Base-by-base conservation (phyloP, 805 yeast species). In the Citeromyces matritensis region DNA sequence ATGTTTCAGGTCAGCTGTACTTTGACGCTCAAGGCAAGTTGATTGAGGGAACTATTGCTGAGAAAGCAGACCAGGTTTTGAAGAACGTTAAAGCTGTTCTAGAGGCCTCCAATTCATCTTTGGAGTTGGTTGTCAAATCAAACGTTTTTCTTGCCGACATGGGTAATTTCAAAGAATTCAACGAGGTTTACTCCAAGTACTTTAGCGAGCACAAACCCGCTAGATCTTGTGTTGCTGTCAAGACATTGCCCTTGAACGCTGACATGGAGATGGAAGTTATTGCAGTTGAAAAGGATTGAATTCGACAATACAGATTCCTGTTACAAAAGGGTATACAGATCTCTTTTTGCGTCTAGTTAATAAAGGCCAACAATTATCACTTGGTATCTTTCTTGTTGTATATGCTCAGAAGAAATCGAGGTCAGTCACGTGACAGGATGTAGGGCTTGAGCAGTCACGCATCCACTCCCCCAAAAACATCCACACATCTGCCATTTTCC, bases 141-240 rank as follows among this genome's bases (percentile, higher is more conserved):
- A 88, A 78, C 53, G 69, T 88, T 43, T 91, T 83, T 66, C 72
- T 91, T 55, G 76, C 94, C 37, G 95, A 91, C 57, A 88, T 91
- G 78, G 62, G 63, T 45, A 70, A 79, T 51, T 91, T 91, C 49
- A 83, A 69, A 38, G 79, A 71, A 40, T 81, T 91, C 64, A 91
- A 91, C 63, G 67, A 64, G 42, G 94, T 82, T 32, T 91, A 91
- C 59, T 73, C 72, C 37, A 66, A 75, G 55, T 76, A 80, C 58
- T 83, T 83, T 62, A 66, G 52, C 48, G 62, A 57, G 30, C 88
- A 78, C 60, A 79, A 78, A 55, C 97, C 98, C 28, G 97, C 97
- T 26, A 83, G 98, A 70, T 82, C 96, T 2, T 91, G 96, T 65
- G 94, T 91, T 45, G 96, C 96, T 29, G 97, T 86, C 39, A 77